Conservation (phyloP, 2,329 filamentous ascomycete genomes). For the Trichothecium sympodiale region DNA sequence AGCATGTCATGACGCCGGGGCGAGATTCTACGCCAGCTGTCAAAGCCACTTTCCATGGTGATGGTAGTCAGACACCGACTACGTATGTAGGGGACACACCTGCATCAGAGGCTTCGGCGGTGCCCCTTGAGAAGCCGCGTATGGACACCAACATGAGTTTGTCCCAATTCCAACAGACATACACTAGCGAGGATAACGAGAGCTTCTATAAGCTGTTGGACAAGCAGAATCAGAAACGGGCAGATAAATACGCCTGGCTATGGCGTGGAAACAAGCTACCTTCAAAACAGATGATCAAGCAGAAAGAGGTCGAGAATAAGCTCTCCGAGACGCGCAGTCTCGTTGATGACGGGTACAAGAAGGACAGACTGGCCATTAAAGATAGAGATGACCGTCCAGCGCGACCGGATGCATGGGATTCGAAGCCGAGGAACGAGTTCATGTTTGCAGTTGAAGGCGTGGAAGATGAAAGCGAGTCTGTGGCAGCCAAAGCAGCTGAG, state of each 20-base stretch:
- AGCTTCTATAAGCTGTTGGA: constrained; percentile 90
- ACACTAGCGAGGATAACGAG: constrained; percentile 96
- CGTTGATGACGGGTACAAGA: constrained; percentile 43
- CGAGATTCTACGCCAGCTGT: constrained; percentile 11
- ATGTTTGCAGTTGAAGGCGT: constrained; percentile 73
- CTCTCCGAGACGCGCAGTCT: constrained; percentile 35
- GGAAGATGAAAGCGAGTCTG: constrained; percentile 48
- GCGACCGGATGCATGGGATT: constrained; percentile 65
- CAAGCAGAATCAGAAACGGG: constrained; percentile 74
- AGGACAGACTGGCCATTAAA: constrained; percentile 50
- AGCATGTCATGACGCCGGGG: constrained; percentile 73
- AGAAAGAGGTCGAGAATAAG: constrained; percentile 49
- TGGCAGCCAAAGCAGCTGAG: constrained; percentile 56
- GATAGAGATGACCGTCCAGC: constrained; percentile 64
- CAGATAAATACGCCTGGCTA: constrained; percentile 80
- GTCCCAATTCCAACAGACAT: constrained; percentile 77
- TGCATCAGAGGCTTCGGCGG: constrained; percentile 36
- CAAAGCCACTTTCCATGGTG: constrained; percentile 4
- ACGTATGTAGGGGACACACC: constrained; percentile 67
- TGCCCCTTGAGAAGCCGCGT: constrained; percentile 26
- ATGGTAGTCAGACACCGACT: constrained; percentile 46
- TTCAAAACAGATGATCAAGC: constrained; percentile 65
- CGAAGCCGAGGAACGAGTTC: constrained; percentile 64
- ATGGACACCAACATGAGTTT: constrained; percentile 73
- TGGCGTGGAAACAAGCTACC: constrained; percentile 81